phyloP scores from a whole-genome alignment of 306 rosid genomes.

The Biancaea sappan region DNA sequence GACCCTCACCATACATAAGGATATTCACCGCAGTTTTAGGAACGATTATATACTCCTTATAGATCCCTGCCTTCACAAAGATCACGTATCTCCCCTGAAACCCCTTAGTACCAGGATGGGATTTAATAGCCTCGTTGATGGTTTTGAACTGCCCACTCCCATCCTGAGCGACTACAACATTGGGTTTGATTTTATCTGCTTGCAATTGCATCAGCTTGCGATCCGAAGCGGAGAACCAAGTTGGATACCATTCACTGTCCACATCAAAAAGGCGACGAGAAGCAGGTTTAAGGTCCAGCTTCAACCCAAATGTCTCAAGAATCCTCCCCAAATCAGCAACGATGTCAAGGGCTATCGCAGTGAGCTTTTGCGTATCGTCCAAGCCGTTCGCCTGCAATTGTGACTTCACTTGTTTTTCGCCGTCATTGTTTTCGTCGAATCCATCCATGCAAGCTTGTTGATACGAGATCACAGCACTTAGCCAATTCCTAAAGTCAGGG shows the following conservation, averaged over 20 bases:
- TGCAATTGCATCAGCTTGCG: slow-evolving; percentile 38
- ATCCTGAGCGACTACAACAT: slow-evolving; percentile 60
- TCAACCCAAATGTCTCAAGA: slow-evolving; percentile 28
- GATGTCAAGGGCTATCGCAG: slow-evolving; percentile 54
- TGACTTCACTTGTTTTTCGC: background rate
- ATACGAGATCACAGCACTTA: too few relatives aligned
- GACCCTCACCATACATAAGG: slow-evolving; percentile 64
- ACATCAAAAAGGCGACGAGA: slow-evolving; percentile 46
- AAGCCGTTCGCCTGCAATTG: background rate
- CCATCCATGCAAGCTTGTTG: too few relatives aligned
- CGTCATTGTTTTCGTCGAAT: too few relatives aligned
- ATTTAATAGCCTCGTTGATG: slow-evolving; percentile 46
- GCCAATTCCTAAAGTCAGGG: too few relatives aligned
- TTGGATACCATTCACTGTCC: slow-evolving; percentile 42
- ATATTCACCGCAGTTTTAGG: slow-evolving; percentile 33
- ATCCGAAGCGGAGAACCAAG: slow-evolving; percentile 51
- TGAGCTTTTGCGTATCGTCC: slow-evolving; percentile 28
- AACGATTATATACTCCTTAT: slow-evolving; percentile 43
- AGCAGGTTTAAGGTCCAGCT: slow-evolving; percentile 25
- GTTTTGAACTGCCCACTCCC: slow-evolving; percentile 54
- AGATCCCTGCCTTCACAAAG: slow-evolving; percentile 54
- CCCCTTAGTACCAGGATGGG: slow-evolving; percentile 39
- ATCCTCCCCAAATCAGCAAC: slow-evolving; percentile 30
- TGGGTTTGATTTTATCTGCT: slow-evolving; percentile 28
- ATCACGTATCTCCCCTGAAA: slow-evolving; percentile 43